Base-by-base conservation (phyloP, 495 filamentous ascomycete species). In the Oidiodendron maius region DNA sequence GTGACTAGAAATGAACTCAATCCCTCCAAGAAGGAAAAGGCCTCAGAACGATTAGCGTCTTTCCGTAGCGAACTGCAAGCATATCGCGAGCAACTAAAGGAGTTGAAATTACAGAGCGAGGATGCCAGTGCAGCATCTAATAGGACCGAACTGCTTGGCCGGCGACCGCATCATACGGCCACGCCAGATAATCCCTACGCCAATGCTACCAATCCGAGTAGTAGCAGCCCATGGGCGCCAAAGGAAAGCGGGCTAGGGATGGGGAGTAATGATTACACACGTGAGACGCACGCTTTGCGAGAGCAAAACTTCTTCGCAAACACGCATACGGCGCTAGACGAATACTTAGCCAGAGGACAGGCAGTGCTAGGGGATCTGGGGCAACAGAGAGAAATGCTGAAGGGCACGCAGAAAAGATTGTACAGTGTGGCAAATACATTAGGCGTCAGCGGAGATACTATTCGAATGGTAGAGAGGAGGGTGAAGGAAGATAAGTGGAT, bases 401-500 rank as follows among this genome's bases (percentile, higher is more conserved):
- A 99, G 71, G 84, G 82, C 6, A 97, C 93, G 35, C 93, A 97
- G 71, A 79, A 82, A 60, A 78, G 80, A 62, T 71, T 99, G 38
- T 97, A 97, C 60, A 89, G 80, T 61, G 89, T 95, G 17, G 93
- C 87, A 5, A 97, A 95, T 60, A 97, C 94, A 23, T 67, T 98
- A 51, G 93, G 93, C 6, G 77, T 98, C 28, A 90, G 84, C 63
- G 90, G 91, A 23, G 94, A 97, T 63, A 98, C 93, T 4, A 98
- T 98, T 48, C 78, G 94, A 12, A 96, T 91, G 87, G 75, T 98
- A 41, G 91, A 97, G 65, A 71, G 93, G 59, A 76, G 93, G 51
- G 91, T 93, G 44, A 84, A 78, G 65, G 82, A 96, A 72, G 93
- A 98, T 59, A 96, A 96, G 68, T 97, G 91, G 91, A 94, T 98